phyloP scores from a whole-genome alignment of 2,329 filamentous ascomycete genomes.

The Aspergillus fijiensis region DNA sequence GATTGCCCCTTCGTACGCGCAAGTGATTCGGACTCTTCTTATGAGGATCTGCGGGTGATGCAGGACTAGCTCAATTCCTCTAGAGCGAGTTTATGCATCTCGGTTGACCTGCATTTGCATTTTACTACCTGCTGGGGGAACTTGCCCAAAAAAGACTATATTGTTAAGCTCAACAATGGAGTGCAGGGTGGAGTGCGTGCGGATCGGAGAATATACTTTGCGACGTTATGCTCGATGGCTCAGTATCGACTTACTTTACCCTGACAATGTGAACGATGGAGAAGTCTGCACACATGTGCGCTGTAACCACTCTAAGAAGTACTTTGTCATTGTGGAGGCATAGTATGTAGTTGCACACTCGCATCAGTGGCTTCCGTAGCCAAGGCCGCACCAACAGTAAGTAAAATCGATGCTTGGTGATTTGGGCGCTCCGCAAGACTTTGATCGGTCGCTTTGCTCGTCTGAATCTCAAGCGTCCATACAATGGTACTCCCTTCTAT shows the following conservation, averaged over 20 bases:
- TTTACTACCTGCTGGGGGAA: background rate
- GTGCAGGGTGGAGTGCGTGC: background rate
- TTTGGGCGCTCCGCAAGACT: too few species aligned
- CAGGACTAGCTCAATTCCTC: background rate
- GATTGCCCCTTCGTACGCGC: background rate
- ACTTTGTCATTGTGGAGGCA: too few species aligned
- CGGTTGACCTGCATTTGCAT: background rate
- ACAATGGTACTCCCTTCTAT: too few species aligned
- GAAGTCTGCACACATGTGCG: too few species aligned
- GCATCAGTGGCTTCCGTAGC: too few species aligned
- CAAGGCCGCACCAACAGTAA: too few species aligned
- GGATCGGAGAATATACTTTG: background rate
- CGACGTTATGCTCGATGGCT: background rate
- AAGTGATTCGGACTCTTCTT: background rate
- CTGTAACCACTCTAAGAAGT: too few species aligned
- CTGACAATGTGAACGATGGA: background rate
- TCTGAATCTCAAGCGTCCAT: too few species aligned
- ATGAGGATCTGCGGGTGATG: background rate
- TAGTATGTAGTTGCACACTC: too few species aligned
- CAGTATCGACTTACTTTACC: conserved; percentile 3
- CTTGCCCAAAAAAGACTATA: background rate
- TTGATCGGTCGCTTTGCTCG: too few species aligned
- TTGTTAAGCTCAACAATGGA: conserved; percentile 1
- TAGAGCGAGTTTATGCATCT: background rate
- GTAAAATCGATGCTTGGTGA: too few species aligned